A percentile compares a stretch with the other conserved stretches of the same genome.
phyloP scores from a whole-genome alignment of 2,329 filamentous ascomycete species.

The Hymenoscyphus repandus region DNA sequence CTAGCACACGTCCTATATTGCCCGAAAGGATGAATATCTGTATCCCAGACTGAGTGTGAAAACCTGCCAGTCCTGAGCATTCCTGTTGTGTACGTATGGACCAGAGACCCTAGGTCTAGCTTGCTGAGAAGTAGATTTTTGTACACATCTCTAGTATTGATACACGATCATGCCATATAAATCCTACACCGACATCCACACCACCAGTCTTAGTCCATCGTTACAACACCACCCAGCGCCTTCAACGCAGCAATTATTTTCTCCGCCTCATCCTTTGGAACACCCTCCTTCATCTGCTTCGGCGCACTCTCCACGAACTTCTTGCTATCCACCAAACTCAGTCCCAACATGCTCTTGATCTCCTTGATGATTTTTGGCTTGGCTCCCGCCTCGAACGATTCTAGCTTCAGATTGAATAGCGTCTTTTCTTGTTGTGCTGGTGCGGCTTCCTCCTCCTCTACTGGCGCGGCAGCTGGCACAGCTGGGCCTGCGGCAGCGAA shows the following conservation, averaged over 20 bases:
- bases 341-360: constrained; percentile 89
- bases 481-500: constrained; percentile 65
- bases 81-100: no score
- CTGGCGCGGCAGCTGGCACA: constrained; percentile 54
- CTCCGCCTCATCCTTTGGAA: constrained; percentile 97
- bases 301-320: constrained; percentile 99
- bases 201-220: constrained; percentile 68
- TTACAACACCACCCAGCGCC: constrained; percentile 80
- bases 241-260: constrained; percentile 97
- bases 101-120: no score
- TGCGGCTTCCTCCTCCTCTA: constrained; percentile 81
- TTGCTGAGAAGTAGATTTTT: constrained; percentile 27
- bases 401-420: constrained; percentile 92
- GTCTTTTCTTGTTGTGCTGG: constrained; percentile 92
- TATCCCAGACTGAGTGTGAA: no score
- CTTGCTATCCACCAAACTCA: constrained; percentile 98
- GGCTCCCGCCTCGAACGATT: constrained; percentile 76
- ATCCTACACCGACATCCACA: constrained; percentile 19
- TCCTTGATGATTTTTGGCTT: constrained; percentile 99
- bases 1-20: no score
- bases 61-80: no score
- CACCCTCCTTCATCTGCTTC: constrained; percentile 98
- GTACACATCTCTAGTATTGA: constrained; percentile 32
- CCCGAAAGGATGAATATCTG: no score
- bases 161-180: constrained; percentile 24